phyloP scores from a whole-genome alignment of 371 early-diverging fungal genomes.

The Zopfochytrium polystomum region DNA sequence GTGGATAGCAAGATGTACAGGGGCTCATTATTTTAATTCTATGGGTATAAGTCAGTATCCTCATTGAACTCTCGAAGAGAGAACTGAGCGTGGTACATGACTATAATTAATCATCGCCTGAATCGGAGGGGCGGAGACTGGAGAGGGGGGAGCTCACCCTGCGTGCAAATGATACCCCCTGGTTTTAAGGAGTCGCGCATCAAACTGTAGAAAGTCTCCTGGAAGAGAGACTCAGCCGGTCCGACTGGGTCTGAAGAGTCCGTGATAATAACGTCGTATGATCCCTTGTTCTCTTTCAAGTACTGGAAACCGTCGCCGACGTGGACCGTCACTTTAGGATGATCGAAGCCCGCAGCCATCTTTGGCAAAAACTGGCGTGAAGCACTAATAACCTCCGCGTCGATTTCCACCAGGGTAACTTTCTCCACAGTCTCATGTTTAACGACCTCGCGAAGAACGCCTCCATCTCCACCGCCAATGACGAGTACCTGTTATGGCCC shows the following conservation, averaged over 20 bases:
- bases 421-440: slow-evolving; percentile 90
- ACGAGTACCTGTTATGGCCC: slow-evolving; percentile 74
- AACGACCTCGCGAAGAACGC: slow-evolving; percentile 94
- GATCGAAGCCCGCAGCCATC: slow-evolving; percentile 90
- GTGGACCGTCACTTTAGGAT: slow-evolving; percentile 89
- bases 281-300: slow-evolving; percentile 77
- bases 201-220: slow-evolving; percentile 83
- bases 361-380: slow-evolving; percentile 88
- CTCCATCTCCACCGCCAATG: slow-evolving; percentile 98
- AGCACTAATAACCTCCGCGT: slow-evolving; percentile 88
- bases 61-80: neutral
- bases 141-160: slow-evolving; percentile 59
- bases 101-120: neutral
- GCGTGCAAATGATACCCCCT: slow-evolving; percentile 90
- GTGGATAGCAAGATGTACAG: too few relatives aligned
- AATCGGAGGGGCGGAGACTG: neutral
- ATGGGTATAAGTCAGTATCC: neutral
- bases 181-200: slow-evolving; percentile 86
- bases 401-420: slow-evolving; percentile 92
- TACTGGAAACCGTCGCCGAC: slow-evolving; percentile 94
- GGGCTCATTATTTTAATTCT: slow-evolving; percentile 2
- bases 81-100: neutral
- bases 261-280: slow-evolving; percentile 96
- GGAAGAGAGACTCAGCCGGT: slow-evolving; percentile 93
- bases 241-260: too few relatives aligned